These are phyloP conservation scores for Sporothrix luriei DNA, from an alignment of 2,329 filamentous ascomycete genomes.

Conservation along the genomic window DNA sequence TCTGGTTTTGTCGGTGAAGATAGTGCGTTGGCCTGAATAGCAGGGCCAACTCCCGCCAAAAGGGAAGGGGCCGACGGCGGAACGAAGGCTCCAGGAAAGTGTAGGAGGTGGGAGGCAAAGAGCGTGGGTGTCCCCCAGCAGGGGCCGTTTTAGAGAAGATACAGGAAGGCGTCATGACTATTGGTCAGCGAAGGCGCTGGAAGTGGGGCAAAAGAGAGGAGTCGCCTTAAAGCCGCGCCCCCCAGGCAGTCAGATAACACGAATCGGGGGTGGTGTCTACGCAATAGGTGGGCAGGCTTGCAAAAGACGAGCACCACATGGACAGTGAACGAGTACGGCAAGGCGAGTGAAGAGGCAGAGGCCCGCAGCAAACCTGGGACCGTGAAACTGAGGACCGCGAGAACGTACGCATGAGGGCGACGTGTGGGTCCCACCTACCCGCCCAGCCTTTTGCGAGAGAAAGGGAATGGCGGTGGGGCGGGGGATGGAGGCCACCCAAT, in stretches of 20 bases:
- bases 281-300: conserved; percentile 25
- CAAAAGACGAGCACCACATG: conserved; percentile 22
- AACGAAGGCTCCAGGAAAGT: conserved; percentile 19
- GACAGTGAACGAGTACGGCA: background rate
- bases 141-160: conserved; percentile 24
- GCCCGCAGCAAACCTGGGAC: background rate
- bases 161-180: conserved; percentile 19
- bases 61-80: conserved; percentile 24
- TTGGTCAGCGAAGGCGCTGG: conserved; percentile 30
- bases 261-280: conserved; percentile 27
- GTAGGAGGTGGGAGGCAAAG: conserved; percentile 22
- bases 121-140: conserved; percentile 11
- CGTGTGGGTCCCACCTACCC: conserved; percentile 13
- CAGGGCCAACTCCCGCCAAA: background rate
- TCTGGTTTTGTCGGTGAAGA: conserved; percentile 31
- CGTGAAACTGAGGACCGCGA: background rate
- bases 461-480: conserved; percentile 12
- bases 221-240: conserved; percentile 24
- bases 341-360: conserved; percentile 8
- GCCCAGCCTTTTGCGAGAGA: background rate
- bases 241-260: conserved; percentile 27
- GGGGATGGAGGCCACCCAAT: conserved; percentile 4
- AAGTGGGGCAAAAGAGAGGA: conserved; percentile 31
- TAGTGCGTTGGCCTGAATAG: conserved; percentile 3
- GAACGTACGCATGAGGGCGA: background rate